Percentiles rank a stretch among this genome's conserved stretches.
Evolutionary conservation across 1,284 basidiomycete genomes (phyloP).

Genomic region (Butyriboletus appendiculatus): DNA sequence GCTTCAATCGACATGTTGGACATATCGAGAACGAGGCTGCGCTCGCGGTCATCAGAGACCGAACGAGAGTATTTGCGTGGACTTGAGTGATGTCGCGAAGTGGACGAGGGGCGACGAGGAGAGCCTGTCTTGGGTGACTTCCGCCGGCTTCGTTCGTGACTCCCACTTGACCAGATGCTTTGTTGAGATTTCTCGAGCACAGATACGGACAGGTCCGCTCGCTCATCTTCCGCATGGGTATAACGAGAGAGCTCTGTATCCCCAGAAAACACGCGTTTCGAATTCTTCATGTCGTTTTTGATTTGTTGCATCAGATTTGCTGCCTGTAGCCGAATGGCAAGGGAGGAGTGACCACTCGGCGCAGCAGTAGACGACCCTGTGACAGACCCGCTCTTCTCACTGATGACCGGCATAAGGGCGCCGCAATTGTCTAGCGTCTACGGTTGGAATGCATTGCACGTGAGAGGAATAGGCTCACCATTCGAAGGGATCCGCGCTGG

Average conservation of each 20-base stretch:
- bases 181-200: slow-evolving; percentile 24
- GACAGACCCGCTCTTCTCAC: slow-evolving; percentile 12
- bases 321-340: slow-evolving; percentile 72
- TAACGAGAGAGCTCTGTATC: slow-evolving; percentile 57
- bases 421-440: slow-evolving; percentile 12
- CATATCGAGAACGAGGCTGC: slow-evolving; percentile 29
- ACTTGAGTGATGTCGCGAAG: slow-evolving; percentile 24
- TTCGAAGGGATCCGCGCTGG: background rate
- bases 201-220: slow-evolving; percentile 13
- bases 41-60: slow-evolving; percentile 29
- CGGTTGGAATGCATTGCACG: background rate
- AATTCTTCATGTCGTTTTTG: slow-evolving; percentile 69
- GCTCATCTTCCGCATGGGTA: slow-evolving; percentile 38
- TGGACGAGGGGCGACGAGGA: slow-evolving; percentile 27
- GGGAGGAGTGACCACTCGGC: slow-evolving; percentile 50
- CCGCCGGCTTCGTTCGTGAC: slow-evolving; percentile 26
- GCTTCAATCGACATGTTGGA: slow-evolving; percentile 40
- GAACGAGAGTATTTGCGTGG: slow-evolving; percentile 29
- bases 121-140: slow-evolving; percentile 27
- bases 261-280: slow-evolving; percentile 67
- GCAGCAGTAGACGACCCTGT: slow-evolving; percentile 30
- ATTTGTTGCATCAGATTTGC: slow-evolving; percentile 83
- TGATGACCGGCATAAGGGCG: slow-evolving; percentile 11
- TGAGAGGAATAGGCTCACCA: slow-evolving; percentile 16
- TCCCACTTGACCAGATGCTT: slow-evolving; percentile 16